Conservation (phyloP, 2,329 filamentous ascomycete species). For the Colletotrichum coccodes region DNA sequence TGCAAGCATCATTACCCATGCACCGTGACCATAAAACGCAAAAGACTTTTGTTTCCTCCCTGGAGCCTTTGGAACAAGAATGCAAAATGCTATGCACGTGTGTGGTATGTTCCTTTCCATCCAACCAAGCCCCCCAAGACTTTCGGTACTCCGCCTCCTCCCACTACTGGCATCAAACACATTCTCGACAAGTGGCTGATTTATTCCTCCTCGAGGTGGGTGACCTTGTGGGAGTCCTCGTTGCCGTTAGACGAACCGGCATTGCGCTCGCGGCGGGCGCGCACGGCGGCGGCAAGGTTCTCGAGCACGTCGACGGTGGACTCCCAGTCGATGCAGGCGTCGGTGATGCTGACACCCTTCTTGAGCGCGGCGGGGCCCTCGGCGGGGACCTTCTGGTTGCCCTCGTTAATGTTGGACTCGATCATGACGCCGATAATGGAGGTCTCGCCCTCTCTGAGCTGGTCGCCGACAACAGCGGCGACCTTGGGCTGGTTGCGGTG, state of each 20-base stretch:
- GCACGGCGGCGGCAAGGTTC: conserved; percentile 85
- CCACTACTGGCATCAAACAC: neutral
- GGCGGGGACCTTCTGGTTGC: conserved; percentile 85
- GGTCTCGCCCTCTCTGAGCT: conserved; percentile 87
- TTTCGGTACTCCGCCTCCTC: neutral
- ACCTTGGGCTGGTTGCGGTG: conserved; percentile 98
- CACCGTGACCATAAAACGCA: conserved; percentile 9
- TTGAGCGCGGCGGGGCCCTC: conserved; percentile 83
- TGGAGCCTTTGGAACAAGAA: conserved; percentile 5
- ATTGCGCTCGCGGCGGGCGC: conserved; percentile 72
- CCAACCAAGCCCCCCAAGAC: neutral
- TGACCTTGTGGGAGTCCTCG: conserved; percentile 49
- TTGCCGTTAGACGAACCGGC: conserved; percentile 45
- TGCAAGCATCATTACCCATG: conserved; percentile 23
- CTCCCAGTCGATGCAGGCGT: conserved; percentile 96
- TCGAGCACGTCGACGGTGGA: conserved; percentile 83
- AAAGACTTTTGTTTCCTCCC: conserved; percentile 12
- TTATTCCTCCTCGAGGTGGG: conserved; percentile 63
- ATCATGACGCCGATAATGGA: conserved; percentile 98
- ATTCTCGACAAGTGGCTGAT: neutral
- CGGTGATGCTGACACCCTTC: conserved; percentile 93
- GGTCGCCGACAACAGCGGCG: conserved; percentile 81
- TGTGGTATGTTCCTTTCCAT: neutral
- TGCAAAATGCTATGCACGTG: conserved; percentile 25
- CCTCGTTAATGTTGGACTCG: conserved; percentile 95